These are phyloP conservation scores for Leucocoprinus sp. DNA, from an alignment of 768 basidiomycete species.

Conservation along the genomic window DNA sequence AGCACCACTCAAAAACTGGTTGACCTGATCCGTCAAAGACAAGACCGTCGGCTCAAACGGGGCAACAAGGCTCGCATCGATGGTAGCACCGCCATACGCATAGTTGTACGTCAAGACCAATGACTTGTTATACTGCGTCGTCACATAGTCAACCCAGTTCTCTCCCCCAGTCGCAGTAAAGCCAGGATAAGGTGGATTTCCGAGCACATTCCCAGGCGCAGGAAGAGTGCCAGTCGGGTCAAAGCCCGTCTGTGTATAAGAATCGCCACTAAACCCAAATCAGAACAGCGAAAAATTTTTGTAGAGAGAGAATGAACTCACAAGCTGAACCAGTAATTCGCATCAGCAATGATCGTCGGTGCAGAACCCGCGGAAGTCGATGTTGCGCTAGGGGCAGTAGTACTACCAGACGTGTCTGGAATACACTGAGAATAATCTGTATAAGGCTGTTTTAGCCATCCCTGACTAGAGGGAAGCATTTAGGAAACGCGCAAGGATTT, in stretches of 20 bases:
- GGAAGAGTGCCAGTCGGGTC: conserved; percentile 31
- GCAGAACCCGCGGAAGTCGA: conserved; percentile 2
- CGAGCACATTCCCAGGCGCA: conserved; percentile 37
- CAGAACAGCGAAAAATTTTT: not conserved
- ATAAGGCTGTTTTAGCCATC: not conserved
- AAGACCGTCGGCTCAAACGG: conserved; percentile 45
- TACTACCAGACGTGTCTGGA: conserved; percentile 15
- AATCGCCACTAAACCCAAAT: conserved; percentile 37
- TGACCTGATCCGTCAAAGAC: conserved; percentile 54
- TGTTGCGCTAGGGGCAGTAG: not conserved
- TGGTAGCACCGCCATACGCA: conserved; percentile 61
- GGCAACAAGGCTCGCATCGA: conserved; percentile 46
- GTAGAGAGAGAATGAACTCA: conserved; percentile 18
- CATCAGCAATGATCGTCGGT: conserved; percentile 2
- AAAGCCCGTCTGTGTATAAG: conserved; percentile 53
- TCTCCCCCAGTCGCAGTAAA: conserved; percentile 45
- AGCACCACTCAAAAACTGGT: conserved; percentile 41
- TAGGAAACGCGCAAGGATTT: conserved; percentile 22
- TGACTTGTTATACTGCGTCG: conserved; percentile 44
- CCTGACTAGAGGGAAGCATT: not conserved
- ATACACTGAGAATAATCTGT: conserved; percentile 37
- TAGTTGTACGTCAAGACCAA: conserved; percentile 54
- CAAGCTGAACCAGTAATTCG: conserved; percentile 55
- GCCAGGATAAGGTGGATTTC: conserved; percentile 48
- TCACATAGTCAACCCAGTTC: conserved; percentile 54